Evolutionary conservation across 2,329 filamentous ascomycete genomes (phyloP).

Genomic region (Fusarium nurragi): DNA sequence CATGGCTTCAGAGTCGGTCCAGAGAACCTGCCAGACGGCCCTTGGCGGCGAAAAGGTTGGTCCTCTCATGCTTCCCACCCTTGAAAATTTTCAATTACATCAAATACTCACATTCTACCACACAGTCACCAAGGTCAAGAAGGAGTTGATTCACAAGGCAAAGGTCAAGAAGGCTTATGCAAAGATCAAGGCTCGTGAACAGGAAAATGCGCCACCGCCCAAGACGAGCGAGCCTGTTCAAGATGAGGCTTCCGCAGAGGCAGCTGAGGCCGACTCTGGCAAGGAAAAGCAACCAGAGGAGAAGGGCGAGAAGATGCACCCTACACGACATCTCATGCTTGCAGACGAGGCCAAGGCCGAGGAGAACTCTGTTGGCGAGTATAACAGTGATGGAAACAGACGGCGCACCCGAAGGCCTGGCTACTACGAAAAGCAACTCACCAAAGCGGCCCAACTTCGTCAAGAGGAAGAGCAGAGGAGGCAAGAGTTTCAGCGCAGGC

Average conservation of each 20-base stretch:
- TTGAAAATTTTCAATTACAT: constrained; percentile 31
- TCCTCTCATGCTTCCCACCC: constrained; percentile 7
- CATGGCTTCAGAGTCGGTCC: constrained; percentile 89
- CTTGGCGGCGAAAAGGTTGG: constrained; percentile 79
- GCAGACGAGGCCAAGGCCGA: constrained; percentile 52
- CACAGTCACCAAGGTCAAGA: constrained; percentile 89
- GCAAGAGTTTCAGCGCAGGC: constrained; percentile 56
- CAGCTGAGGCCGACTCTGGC: constrained; percentile 32
- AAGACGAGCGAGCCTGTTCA: constrained; percentile 21
- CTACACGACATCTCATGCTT: constrained; percentile 53
- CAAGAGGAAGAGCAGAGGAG: constrained; percentile 55
- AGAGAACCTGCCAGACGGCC: constrained; percentile 89
- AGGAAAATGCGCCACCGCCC: constrained; percentile 42
- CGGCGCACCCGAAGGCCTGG: constrained; percentile 56
- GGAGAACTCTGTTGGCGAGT: constrained; percentile 35
- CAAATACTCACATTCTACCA: constrained; percentile 29
- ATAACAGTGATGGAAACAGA: constrained; percentile 47
- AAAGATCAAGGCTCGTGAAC: constrained; percentile 74
- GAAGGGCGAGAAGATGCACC: constrained; percentile 47
- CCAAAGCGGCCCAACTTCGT: constrained; percentile 56
- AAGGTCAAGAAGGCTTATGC: constrained; percentile 93
- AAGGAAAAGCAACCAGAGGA: constrained; percentile 27
- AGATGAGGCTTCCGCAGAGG: constrained; percentile 21
- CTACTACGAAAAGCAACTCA: constrained; percentile 73
- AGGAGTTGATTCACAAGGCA: constrained; percentile 87